These are phyloP conservation scores for Pinus tabuliformis DNA, from an alignment of 75 land plant species.

Conservation along the genomic window DNA sequence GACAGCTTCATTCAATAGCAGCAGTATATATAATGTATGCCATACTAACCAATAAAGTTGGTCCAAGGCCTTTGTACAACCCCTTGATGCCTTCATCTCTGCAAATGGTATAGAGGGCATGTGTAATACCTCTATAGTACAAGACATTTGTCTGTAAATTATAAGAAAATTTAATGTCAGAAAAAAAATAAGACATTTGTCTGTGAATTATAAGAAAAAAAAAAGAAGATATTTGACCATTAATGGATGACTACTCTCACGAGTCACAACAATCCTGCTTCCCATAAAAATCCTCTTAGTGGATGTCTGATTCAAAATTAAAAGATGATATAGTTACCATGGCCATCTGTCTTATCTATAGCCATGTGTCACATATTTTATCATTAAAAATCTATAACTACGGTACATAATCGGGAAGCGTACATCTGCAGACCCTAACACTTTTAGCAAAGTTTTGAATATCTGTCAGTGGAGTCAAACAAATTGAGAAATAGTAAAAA, in stretches of 20 bases:
- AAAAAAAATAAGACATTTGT: too few relatives aligned
- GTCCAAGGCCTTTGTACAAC: conserved; percentile 88
- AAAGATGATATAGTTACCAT: neutral
- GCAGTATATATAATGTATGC: neutral
- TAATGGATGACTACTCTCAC: too few relatives aligned
- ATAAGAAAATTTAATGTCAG: neutral
- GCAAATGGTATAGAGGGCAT: conserved; percentile 71
- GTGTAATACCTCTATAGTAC: conserved; percentile 86
- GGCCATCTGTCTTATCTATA: neutral
- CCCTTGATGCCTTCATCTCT: conserved; percentile 84
- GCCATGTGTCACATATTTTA: neutral
- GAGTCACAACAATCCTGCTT: too few relatives aligned
- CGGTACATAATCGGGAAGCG: neutral
- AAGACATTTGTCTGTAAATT: conserved; percentile 70
- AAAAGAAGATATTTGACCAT: too few relatives aligned
- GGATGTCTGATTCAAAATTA: neutral
- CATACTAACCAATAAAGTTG: conserved; percentile 75
- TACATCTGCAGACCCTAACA: neutral
- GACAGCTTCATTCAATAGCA: neutral
- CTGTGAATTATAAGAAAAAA: too few relatives aligned
- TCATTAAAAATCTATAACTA: neutral
- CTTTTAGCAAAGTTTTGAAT: neutral
- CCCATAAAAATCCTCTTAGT: neutral
- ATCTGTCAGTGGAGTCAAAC: neutral
- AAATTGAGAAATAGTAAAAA: neutral